These are phyloP conservation scores for Auxenochlorella pyrenoidosa DNA, from an alignment of 139 green algal species.

Conservation along the genomic window DNA sequence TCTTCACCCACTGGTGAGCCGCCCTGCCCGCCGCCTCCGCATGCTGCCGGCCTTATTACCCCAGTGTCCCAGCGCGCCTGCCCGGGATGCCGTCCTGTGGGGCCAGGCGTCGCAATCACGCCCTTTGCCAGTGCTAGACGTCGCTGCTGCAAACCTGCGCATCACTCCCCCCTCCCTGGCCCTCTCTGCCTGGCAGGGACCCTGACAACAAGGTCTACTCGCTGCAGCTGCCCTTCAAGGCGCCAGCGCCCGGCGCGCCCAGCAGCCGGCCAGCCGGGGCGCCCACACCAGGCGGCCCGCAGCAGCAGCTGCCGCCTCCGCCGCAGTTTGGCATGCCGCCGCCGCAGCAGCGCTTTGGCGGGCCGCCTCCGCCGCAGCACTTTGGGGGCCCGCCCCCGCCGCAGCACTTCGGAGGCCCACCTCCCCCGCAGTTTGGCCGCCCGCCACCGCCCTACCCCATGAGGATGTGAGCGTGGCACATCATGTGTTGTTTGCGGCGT, in stretches of 20 bases:
- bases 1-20: slow-evolving; percentile 94
- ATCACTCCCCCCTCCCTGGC: neutral
- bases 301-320: slow-evolving; percentile 14
- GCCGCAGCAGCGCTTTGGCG: neutral
- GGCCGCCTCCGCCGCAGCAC: too few species aligned
- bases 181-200: too few species aligned
- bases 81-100: too few species aligned
- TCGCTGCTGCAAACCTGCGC: neutral
- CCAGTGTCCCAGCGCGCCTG: too few species aligned
- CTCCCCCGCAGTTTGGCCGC: neutral
- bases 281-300: neutral
- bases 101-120: too few species aligned
- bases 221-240: slow-evolving; percentile 87
- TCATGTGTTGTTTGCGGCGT: too few species aligned
- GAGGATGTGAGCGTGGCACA: neutral
- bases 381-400: neutral
- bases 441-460: slow-evolving; percentile 2
- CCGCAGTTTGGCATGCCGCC: neutral
- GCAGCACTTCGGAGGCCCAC: neutral
- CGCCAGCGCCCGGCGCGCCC: neutral
- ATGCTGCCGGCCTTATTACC: too few species aligned
- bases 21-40: neutral
- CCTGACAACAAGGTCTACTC: slow-evolving; percentile 88
- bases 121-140: neutral
- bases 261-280: neutral